Evolutionary conservation across 257 asterid species (phyloP), one percentile per base, ranked within the genome.

Genomic region (Jasminum sambac): DNA sequence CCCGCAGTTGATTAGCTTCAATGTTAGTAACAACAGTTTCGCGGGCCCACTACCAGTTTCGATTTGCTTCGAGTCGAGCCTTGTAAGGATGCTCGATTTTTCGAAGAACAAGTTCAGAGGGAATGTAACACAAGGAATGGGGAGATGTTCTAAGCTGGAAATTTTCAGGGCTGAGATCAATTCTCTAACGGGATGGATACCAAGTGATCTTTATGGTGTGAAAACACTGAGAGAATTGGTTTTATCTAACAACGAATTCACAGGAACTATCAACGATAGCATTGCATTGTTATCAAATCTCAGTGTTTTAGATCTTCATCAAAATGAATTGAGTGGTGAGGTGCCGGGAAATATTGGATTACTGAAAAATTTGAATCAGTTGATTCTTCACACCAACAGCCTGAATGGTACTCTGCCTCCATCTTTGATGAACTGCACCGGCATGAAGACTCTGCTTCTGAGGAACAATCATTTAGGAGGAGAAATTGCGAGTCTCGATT

Each of bases 401-500:
- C 30, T 52, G 17, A 52, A 65, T 13, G 86, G 86, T 10, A 70
- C 79, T 11, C 52, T 87, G 5, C 89, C 92, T 1, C 79, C 76
- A 17, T 82, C 92, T 23, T 38, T 87, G 39, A 80, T 43, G 17
- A 21, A 82, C 65, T 87, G 89, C 76, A 16, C 87, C 14, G 82
- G 68, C 19, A 70, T 84, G 34, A 75, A 73, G 1, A 83, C 87
- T 21, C 76, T 87, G 25, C 87, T 87, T 38, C 6, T 87, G 16
- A 66, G 92, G 40, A 87, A 84, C 82, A 87, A 87, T 46, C 80
- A 16, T 26, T 75, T 87, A 0, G 48, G 14, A 8, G 92, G 92
- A 6, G 75, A 84, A 12, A 70, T 87, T 44, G 69, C 88, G 2
- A 11, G 38, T 8, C 82, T 87, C 21, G 85, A 87, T 66, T 87